phyloP scores from a whole-genome alignment of 1,284 basidiomycete genomes.

The Cutaneotrichosporon sp. region DNA sequence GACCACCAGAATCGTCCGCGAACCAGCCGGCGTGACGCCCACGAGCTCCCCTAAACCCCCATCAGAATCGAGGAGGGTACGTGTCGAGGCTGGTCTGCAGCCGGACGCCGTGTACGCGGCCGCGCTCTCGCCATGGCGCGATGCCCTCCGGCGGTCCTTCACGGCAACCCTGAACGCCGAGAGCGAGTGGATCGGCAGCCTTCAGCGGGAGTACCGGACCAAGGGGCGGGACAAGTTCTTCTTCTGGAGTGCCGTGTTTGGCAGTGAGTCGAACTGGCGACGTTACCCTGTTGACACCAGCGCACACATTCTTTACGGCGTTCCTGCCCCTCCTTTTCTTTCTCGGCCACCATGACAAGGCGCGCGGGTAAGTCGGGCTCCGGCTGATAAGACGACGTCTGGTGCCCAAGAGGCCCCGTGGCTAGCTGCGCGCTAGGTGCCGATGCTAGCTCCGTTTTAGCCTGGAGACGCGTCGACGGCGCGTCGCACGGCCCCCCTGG shows the following conservation, averaged over 20 bases:
- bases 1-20: too few relatives aligned
- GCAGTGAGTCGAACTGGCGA: constrained; percentile 49
- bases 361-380: constrained; percentile 32
- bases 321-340: constrained; percentile 81
- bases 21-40: too few relatives aligned
- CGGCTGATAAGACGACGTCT: not conserved
- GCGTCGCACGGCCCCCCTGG: not conserved
- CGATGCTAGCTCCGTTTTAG: too few relatives aligned
- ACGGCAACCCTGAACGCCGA: constrained; percentile 61
- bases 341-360: constrained; percentile 69
- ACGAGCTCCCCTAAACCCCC: too few relatives aligned
- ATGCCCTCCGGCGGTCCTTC: constrained; percentile 58
- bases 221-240: constrained; percentile 81
- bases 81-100: constrained; percentile 45
- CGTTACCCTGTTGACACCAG: constrained; percentile 6
- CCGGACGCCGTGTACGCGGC: constrained; percentile 59
- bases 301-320: constrained; percentile 93
- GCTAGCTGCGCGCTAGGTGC: not conserved
- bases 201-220: constrained; percentile 64
- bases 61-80: too few relatives aligned
- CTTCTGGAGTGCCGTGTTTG: constrained; percentile 80
- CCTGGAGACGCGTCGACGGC: not conserved
- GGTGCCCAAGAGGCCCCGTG: not conserved
- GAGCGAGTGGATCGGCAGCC: constrained; percentile 60
- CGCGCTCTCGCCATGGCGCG: constrained; percentile 64